Evolutionary conservation across 2,329 filamentous ascomycete species (phyloP).

Genomic region (Parascedosporium putredinis): DNA sequence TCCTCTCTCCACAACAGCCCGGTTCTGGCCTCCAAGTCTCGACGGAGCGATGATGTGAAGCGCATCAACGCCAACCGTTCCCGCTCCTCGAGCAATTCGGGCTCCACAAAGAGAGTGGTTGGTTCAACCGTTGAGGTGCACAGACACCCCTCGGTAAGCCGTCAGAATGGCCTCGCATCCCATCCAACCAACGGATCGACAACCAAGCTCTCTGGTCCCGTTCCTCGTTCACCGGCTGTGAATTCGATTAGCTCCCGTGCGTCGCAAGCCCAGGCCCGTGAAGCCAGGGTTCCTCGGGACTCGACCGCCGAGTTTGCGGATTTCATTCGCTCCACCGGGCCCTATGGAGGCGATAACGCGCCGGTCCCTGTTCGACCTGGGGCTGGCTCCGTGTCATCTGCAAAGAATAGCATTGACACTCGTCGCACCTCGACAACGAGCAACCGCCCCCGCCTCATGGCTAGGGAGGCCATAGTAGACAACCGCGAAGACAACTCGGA

Average conservation of each 20-base stretch:
- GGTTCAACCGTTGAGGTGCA: neutral
- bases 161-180: neutral
- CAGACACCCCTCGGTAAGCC: neutral
- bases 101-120: constrained; percentile 23
- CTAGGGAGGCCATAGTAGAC: constrained; percentile 59
- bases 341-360: constrained; percentile 35
- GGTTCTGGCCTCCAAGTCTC: constrained; percentile 27
- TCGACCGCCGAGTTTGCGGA: constrained; percentile 77
- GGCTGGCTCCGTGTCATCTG: constrained; percentile 18
- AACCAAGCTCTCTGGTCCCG: constrained; percentile 9
- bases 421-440: constrained; percentile 27
- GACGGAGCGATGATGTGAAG: constrained; percentile 37
- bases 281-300: constrained; percentile 60
- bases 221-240: constrained; percentile 15
- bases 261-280: constrained; percentile 40
- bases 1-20: constrained; percentile 24
- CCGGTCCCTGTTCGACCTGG: constrained; percentile 21
- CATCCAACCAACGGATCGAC: neutral
- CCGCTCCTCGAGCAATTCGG: constrained; percentile 36
- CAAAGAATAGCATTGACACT: constrained; percentile 27
- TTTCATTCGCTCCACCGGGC: constrained; percentile 79
- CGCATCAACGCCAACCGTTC: constrained; percentile 26
- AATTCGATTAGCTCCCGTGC: neutral
- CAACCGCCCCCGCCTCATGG: constrained; percentile 48
- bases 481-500: constrained; percentile 64